phyloP scores from a whole-genome alignment of 2,329 filamentous ascomycete species.

The Teratosphaeriaceae sp. region DNA sequence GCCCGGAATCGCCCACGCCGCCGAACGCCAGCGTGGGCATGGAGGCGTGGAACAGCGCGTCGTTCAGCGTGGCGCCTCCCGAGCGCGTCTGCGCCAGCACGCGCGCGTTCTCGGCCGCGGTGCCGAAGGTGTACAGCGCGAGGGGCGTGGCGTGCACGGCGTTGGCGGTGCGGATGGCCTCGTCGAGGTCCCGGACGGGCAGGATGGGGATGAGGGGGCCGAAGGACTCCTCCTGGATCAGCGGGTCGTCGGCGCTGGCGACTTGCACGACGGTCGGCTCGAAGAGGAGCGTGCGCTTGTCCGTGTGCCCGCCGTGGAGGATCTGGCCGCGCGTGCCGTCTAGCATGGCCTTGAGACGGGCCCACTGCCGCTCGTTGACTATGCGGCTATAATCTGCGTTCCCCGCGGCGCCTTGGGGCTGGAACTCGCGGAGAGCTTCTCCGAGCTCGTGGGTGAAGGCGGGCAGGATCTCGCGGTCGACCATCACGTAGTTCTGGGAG shows the following conservation, averaged over 20 bases:
- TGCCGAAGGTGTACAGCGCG: slow-evolving; percentile 78
- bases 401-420: slow-evolving; percentile 71
- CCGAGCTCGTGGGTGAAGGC: slow-evolving; percentile 59
- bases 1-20: slow-evolving; percentile 72
- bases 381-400: slow-evolving; percentile 75
- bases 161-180: slow-evolving; percentile 78
- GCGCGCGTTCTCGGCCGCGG: slow-evolving; percentile 67
- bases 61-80: slow-evolving; percentile 46
- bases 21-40: slow-evolving; percentile 72
- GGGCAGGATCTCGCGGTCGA: slow-evolving; percentile 61
- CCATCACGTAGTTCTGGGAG: slow-evolving; percentile 84
- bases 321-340: slow-evolving; percentile 77
- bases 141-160: slow-evolving; percentile 76
- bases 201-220: slow-evolving; percentile 86
- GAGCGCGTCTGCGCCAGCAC: slow-evolving; percentile 43
- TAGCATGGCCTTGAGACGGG: slow-evolving; percentile 84
- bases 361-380: slow-evolving; percentile 72
- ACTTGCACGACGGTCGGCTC: slow-evolving; percentile 91
- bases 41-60: slow-evolving; percentile 62
- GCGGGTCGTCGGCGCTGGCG: slow-evolving; percentile 63
- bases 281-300: slow-evolving; percentile 75
- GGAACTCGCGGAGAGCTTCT: slow-evolving; percentile 66
- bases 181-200: slow-evolving; percentile 69
- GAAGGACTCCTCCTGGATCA: slow-evolving; percentile 81
- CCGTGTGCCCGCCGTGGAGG: slow-evolving; percentile 75